Base-by-base conservation (phyloP, 2,329 filamentous ascomycete species). In the Botryosphaeria agaves region DNA sequence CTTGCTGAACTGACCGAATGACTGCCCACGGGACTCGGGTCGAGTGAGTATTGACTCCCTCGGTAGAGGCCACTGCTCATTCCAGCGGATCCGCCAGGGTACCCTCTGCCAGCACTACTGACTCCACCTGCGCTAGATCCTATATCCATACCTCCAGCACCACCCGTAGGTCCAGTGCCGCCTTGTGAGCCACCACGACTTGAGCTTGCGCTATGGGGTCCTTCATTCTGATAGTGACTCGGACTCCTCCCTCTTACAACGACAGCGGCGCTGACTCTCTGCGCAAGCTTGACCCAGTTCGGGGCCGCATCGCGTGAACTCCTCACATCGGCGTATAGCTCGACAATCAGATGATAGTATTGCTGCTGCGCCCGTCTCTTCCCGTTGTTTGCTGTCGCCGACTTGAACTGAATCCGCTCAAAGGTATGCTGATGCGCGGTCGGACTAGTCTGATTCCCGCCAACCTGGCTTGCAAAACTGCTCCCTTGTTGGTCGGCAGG, bases 371-470 rank as follows among this genome's bases (percentile, higher is more conserved):
- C 84, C 33, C 85, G 66, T 41, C 85, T 68, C 52, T 92, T 92
- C 28, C 84, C 84, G 41, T 94, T 94, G 57, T 93, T 94, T 15
- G 83, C 82, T 0, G 84, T 93, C 1, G 85, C 84, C 39, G 82
- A 81, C 51, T 92, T 91, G 66, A 93, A 94, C 44, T 93, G 84
- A 30, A 93, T 89, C 7, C 85, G 74, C 48, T 93, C 84, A 47
- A 91, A 94, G 0, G 64, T 68, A 34, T 75, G 67, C n/a, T 62
- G 59, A 5, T 52, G 56, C 8, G 42, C 49, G 31, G 42, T 51
- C 28, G 42, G 46, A 33, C 44, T 53, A 11, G 30, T 23, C 26
- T 42, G 42, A 14, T 55, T 48, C 3, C 44, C 38, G 7, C 2
- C 12, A 12, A 3, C 12, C 3, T 12, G 8, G 7, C 26, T 14